A percentile compares a stretch with the other conserved stretches of the same genome.
These are phyloP conservation scores for Aspergillus neoniger DNA, from an alignment of 2,329 filamentous ascomycete species.

Conservation along the genomic window DNA sequence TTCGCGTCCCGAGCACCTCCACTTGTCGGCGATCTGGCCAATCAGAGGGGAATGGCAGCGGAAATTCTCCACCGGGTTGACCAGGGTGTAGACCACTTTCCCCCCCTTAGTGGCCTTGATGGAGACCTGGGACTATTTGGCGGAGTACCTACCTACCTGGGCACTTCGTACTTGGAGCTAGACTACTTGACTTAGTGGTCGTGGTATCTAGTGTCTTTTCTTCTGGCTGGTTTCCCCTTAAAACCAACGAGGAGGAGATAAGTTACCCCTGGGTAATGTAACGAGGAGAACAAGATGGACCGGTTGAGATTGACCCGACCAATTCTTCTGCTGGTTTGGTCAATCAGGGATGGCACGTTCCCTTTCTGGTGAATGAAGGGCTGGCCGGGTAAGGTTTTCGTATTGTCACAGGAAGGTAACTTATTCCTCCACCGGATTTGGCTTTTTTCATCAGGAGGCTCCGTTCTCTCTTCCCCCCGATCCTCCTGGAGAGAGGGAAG, in stretches of 20 bases:
- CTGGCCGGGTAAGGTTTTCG: neutral
- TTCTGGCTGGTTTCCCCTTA: neutral
- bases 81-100: slow-evolving; percentile 2
- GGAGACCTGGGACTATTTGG: slow-evolving; percentile 1
- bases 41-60: neutral
- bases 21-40: slow-evolving; percentile 2
- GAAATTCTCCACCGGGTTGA: slow-evolving; percentile 3
- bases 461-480: neutral
- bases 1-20: slow-evolving; percentile 4
- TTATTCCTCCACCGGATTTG: neutral
- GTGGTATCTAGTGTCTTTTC: neutral
- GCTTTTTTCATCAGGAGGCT: neutral
- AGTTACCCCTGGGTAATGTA: neutral
- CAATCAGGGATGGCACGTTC: neutral
- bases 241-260: neutral
- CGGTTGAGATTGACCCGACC: neutral
- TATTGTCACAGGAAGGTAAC: neutral
- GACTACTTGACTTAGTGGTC: neutral
- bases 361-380: neutral
- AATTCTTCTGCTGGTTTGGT: neutral
- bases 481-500: neutral
- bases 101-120: neutral
- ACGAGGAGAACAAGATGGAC: neutral
- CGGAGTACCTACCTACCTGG: slow-evolving; percentile 8
- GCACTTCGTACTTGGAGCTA: slow-evolving; percentile 2